Conservation (phyloP, 495 filamentous ascomycete genomes). For the Clohesyomyces aquaticus region DNA sequence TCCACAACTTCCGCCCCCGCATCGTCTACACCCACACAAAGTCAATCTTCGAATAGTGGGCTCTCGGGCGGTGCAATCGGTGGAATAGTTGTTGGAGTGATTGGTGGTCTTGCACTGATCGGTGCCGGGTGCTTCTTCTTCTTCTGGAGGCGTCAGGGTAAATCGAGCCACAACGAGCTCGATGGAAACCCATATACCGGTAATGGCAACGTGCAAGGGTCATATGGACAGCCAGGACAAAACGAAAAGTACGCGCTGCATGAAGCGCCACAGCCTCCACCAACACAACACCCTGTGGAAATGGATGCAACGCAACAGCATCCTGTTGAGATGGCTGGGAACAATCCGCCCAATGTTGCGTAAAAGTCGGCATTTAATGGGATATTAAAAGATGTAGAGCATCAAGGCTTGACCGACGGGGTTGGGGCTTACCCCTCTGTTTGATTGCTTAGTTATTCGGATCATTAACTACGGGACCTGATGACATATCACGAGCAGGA, state of each 20-base stretch:
- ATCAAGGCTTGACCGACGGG: neutral
- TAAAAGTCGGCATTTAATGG: neutral
- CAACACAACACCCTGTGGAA: neutral
- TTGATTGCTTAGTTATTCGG: no score
- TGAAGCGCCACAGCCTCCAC: neutral
- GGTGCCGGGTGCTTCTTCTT: slow-evolving; percentile 1
- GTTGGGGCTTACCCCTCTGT: no score
- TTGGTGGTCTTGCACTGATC: slow-evolving; percentile 7
- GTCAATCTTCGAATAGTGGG: neutral
- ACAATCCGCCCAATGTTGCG: neutral
- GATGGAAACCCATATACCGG: slow-evolving; percentile 1
- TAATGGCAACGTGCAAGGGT: neutral
- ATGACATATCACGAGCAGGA: no score
- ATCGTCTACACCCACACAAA: slow-evolving; percentile 1
- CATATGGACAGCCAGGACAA: neutral
- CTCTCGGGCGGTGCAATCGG: slow-evolving; percentile 14
- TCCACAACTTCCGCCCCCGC: neutral
- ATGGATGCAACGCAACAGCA: neutral
- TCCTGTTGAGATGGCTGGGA: slow-evolving; percentile 2
- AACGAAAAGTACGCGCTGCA: slow-evolving; percentile 9
- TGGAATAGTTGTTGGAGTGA: slow-evolving; percentile 15
- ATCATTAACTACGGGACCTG: no score
- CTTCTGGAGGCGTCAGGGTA: slow-evolving; percentile 3
- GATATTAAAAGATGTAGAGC: neutral
- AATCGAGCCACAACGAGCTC: neutral